A percentile compares a stretch with the other conserved stretches of the same genome.
Conservation (phyloP, 345 rosid genomes). For the Ailanthus altissimus region DNA sequence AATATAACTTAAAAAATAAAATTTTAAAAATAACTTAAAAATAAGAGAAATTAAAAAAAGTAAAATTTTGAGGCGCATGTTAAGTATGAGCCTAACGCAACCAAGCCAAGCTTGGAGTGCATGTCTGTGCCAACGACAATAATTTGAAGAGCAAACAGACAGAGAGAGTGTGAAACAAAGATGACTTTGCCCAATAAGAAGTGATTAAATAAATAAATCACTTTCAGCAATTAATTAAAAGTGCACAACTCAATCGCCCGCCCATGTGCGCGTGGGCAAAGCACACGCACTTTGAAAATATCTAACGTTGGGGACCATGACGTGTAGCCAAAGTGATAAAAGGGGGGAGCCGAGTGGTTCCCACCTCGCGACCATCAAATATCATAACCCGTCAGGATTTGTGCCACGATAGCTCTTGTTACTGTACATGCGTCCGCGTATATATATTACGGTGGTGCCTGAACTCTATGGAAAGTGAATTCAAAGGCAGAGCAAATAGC, state of each 20-base stretch:
- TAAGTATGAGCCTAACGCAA: no score
- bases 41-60: no score
- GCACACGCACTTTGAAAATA: constrained; percentile 29
- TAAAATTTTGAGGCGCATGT: no score
- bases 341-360: constrained; percentile 44
- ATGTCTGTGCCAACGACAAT: no score
- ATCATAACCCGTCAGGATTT: constrained; percentile 32
- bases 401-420: constrained; percentile 35
- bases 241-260: background rate
- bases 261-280: constrained; percentile 22
- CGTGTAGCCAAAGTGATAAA: constrained; percentile 41
- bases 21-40: no score
- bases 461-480: background rate
- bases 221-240: constrained; percentile 3
- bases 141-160: no score
- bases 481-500: background rate
- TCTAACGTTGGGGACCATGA: constrained; percentile 33
- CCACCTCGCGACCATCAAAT: constrained; percentile 41
- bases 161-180: no score
- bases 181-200: no score
- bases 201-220: no score
- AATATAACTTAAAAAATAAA: no score
- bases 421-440: constrained; percentile 23
- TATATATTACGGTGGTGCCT: constrained; percentile 23
- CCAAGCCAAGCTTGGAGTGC: no score